A percentile compares a stretch with the other conserved stretches of the same genome.
Conservation (phyloP, 106 monocot genomes). For the Cymbidium sinense region DNA sequence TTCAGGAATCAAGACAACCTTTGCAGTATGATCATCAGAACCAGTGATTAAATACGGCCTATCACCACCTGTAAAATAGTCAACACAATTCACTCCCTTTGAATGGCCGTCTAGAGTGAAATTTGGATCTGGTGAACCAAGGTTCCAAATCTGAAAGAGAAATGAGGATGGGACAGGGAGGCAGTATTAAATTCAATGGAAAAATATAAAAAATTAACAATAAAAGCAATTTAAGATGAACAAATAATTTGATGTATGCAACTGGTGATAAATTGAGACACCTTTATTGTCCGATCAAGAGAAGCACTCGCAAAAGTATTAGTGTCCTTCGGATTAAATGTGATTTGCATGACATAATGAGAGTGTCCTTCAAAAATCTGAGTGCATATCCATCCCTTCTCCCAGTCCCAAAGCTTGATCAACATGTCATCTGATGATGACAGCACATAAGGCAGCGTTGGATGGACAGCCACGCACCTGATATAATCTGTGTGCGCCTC, state of each 20-base stretch:
- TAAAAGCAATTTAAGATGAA: not conserved
- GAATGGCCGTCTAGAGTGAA: conserved; percentile 94
- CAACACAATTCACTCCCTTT: conserved; percentile 97
- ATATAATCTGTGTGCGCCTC: conserved; percentile 99
- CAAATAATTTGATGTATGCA: not conserved
- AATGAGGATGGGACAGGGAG: not conserved
- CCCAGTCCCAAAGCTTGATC: conserved; percentile 99
- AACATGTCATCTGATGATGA: conserved; percentile 99
- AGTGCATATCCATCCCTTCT: conserved; percentile 91
- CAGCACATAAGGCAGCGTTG: conserved; percentile 88
- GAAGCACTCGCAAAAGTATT: conserved; percentile 99
- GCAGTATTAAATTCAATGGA: not conserved
- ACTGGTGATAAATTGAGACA: not conserved
- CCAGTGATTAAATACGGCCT: conserved; percentile 93
- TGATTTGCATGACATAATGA: conserved; percentile 98
- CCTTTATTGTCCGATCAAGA: conserved; percentile 96
- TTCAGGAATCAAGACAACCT: conserved; percentile 35
- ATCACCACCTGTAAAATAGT: conserved; percentile 96
- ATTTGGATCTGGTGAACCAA: conserved; percentile 96
- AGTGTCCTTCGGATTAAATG: conserved; percentile 95
- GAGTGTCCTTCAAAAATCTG: conserved; percentile 98
- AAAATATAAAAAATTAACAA: not conserved
- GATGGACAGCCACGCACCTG: conserved; percentile 94
- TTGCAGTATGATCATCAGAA: conserved; percentile 95
- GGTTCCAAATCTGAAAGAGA: conserved; percentile 78